phyloP scores from a whole-genome alignment of 1,139 yeast genomes.

The Taphrina wiesneri region DNA sequence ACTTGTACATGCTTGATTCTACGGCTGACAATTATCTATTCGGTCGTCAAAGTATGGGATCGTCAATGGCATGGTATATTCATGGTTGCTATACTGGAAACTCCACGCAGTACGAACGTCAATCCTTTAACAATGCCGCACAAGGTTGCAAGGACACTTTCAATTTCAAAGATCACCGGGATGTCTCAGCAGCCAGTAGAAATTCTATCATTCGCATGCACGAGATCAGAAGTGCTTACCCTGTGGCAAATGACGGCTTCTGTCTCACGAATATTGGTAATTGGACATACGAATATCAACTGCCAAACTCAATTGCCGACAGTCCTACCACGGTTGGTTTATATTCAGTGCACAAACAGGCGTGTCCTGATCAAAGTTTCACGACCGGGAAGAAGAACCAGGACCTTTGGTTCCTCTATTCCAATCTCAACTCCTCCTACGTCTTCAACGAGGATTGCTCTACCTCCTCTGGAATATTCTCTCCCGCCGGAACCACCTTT shows the following conservation, averaged over 20 bases:
- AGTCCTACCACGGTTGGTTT: conserved; percentile 20
- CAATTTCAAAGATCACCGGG: conserved; percentile 35
- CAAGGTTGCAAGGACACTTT: conserved; percentile 32
- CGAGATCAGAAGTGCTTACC: conserved; percentile 27
- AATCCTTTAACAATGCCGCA: conserved; percentile 19
- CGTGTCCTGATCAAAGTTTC: conserved; percentile 21
- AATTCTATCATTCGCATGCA: conserved; percentile 19
- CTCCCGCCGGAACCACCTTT: conserved; percentile 26
- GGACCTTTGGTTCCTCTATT: conserved; percentile 33
- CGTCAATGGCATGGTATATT: conserved; percentile 34
- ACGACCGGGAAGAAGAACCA: conserved; percentile 28
- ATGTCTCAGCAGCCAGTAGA: conserved; percentile 21
- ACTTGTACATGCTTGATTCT: conserved; percentile 34
- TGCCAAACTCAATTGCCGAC: conserved; percentile 5
- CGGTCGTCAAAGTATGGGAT: conserved; percentile 36
- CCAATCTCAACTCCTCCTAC: conserved; percentile 22
- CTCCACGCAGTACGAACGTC: conserved; percentile 28
- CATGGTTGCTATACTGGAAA: conserved; percentile 34
- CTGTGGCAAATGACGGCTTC: conserved; percentile 33
- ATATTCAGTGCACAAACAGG: conserved; percentile 15
- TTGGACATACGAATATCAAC: conserved; percentile 29
- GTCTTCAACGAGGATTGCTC: conserved; percentile 16
- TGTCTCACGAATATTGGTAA: conserved; percentile 22
- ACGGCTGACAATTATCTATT: conserved; percentile 35
- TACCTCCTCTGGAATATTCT: conserved; percentile 16